Base-by-base conservation (phyloP, 2,329 filamentous ascomycete species). In the Fusarium transvaalense region DNA sequence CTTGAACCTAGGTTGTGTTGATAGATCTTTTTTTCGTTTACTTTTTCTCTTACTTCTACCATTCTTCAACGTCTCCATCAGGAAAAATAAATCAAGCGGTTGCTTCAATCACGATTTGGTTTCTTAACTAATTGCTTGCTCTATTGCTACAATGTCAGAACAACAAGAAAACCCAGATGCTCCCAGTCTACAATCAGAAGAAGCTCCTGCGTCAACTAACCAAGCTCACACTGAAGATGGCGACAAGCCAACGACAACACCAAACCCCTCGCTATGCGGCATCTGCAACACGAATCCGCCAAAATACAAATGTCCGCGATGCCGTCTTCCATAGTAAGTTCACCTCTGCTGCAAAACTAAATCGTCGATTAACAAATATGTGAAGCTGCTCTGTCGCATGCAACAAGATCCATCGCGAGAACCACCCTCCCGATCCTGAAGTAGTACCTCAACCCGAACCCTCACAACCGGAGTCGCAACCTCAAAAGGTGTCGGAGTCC, bases 291-390 rank as follows among this genome's bases (percentile, higher is more conserved):
- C 76, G 34, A 81, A 81, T 6, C 79, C 83, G 21, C 82, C 81
- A 31, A 90, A 88, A 75, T 91, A 91, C 77, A 90, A 89, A 71
- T 91, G 88, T 66, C 81, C 86, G n/a, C 82, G 82, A 29, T 91
- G 88, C 74, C 77, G 82, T 47, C 71, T 86, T 23, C 84, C 84
- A 64, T 90, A 88, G 88, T 90, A 79, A 74, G 87, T 78, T 19
- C 10, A 41, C 10, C 8, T 10, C 19, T n/a, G 29, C 25, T 17
- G 15, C 13, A 7, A n/a, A 17, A 14, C 10, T 19, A 5, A 34
- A 10, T 25, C 25, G 19, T n/a, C 39, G 5, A 23, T 45, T 57
- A 39, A 73, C 13, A 51, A 29, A 23, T 21, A 23, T 21, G 38
- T n/a, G 21, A 68, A 89, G 87, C 72, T 90, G 88, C 74, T 90